A percentile compares a stretch with the other conserved stretches of the same genome.
Conservation (phyloP, 768 basidiomycete genomes). For the Omphalotus guepiniiformis region DNA sequence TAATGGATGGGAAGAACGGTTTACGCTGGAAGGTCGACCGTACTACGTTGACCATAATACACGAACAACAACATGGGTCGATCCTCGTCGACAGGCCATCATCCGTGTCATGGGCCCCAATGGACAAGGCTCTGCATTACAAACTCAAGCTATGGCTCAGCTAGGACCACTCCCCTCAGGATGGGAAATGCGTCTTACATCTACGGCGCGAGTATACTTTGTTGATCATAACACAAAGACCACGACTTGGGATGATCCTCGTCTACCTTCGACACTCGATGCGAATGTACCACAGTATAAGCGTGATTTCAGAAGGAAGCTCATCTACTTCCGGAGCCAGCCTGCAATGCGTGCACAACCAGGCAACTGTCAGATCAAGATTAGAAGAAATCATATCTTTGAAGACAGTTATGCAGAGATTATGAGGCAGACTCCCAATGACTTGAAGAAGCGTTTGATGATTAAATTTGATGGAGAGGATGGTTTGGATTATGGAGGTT, state of each 20-base stretch:
- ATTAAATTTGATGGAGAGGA: slow-evolving; percentile 99
- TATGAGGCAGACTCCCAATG: slow-evolving; percentile 98
- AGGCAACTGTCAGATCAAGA: slow-evolving; percentile 99
- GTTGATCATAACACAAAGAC: slow-evolving; percentile 99
- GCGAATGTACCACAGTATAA: slow-evolving; percentile 99
- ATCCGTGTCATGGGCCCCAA: slow-evolving; percentile 95
- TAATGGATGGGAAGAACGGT: slow-evolving; percentile 98
- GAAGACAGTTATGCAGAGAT: slow-evolving; percentile 99
- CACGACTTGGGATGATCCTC: slow-evolving; percentile 99
- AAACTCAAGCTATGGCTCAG: slow-evolving; percentile 94
- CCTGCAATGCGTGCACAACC: slow-evolving; percentile 98
- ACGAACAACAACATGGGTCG: slow-evolving; percentile 99
- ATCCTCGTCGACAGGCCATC: slow-evolving; percentile 94
- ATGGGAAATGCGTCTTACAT: slow-evolving; percentile 99
- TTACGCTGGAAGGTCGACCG: slow-evolving; percentile 96
- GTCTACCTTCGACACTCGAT: slow-evolving; percentile 91
- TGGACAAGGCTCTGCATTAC: slow-evolving; percentile 82
- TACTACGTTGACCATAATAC: slow-evolving; percentile 99
- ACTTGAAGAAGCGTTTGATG: slow-evolving; percentile 98
- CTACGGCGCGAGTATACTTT: slow-evolving; percentile 97
- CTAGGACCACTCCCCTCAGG: slow-evolving; percentile 96
- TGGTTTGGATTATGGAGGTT: slow-evolving; percentile 96
- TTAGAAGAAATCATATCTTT: slow-evolving; percentile 96
- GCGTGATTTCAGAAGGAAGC: slow-evolving; percentile 97
- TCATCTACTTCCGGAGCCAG: slow-evolving; percentile 99